Base-by-base conservation (phyloP, 371 early-diverging fungal genomes). In the Mucor sp. region DNA sequence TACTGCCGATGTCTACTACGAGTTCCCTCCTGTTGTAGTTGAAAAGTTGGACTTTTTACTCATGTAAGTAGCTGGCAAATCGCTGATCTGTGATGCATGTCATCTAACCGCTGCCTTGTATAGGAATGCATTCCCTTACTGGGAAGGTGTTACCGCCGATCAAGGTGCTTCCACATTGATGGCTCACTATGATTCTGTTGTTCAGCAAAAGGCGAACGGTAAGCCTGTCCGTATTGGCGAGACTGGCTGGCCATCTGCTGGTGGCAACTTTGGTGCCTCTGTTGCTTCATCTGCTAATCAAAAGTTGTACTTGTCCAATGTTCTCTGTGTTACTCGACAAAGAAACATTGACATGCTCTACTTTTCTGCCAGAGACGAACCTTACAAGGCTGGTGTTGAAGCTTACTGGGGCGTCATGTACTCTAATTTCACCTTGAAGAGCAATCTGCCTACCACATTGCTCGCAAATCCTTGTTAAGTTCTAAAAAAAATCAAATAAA, bases 231-330 rank as follows among this genome's bases (percentile, higher is more conserved):
- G 77, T n/a, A 82, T 89, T 28, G 82, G 86, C 35, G 89, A 90
- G 72, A 88, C 89, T 30, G 90, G 90, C 21, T 90, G 90, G 90
- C 90, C 90, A 32, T 77, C 85, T 23, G 76, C 43, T 19, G 90
- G 90, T 21, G 74, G 58, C 33, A 80, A 83, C 71, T 85, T 73
- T 67, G 87, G 76, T 3, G 71, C 68, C 11, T 74, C 85, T 4
- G 76, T 77, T 37, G 77, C 89, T 7, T 83, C 86, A 14, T 74
- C 83, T 17, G 70, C 77, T 8, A 89, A 88, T 61, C 74, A 85
- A 65, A 74, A 78, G 60, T 63, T 71, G 62, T 88, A 78, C 62
- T 48, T 83, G 27, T 60, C 67, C 3, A 72, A 72, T 17, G 77
- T 80, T 8, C 59, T 86, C 14, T 89, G 89, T 68, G 68, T 74